These are phyloP conservation scores for Neolentinus lepideus DNA, from an alignment of 1,284 basidiomycete species.

Conservation along the genomic window DNA sequence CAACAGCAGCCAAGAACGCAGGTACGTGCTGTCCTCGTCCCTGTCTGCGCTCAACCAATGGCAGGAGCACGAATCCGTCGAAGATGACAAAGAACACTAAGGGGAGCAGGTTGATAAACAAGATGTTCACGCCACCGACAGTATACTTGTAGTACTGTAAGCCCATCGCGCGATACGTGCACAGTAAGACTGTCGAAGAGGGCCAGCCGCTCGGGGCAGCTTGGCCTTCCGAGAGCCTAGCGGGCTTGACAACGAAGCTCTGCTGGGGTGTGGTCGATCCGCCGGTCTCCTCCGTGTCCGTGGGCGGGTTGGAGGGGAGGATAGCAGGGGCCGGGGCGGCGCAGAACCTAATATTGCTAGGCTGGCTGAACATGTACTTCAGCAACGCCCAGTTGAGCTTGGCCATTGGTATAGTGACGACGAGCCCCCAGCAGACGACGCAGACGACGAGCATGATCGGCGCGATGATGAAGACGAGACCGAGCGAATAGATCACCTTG, in stretches of 20 bases:
- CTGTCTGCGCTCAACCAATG: conserved; percentile 54
- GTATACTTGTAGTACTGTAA: conserved; percentile 99
- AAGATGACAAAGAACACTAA: conserved; percentile 95
- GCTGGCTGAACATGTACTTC: conserved; percentile 75
- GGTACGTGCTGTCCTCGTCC: conserved; percentile 51
- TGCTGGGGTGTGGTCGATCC: conserved; percentile 18
- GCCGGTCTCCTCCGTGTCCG: conserved; percentile 19
- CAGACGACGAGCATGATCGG: conserved; percentile 87
- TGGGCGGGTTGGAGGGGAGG: conserved; percentile 28
- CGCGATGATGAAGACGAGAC: conserved; percentile 72
- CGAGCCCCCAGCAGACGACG: conserved; percentile 86
- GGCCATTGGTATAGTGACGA: conserved; percentile 97
- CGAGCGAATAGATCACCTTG: conserved; percentile 75
- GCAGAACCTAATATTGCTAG: conserved; percentile 89
- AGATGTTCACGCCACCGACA: conserved; percentile 95
- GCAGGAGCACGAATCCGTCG: conserved; percentile 83
- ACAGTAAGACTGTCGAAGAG: conserved; percentile 84
- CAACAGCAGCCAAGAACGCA: conserved; percentile 61
- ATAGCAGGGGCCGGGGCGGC: conserved; percentile 57
- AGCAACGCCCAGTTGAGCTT: conserved; percentile 93
- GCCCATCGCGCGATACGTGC: conserved; percentile 91
- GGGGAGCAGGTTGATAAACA: conserved; percentile 94
- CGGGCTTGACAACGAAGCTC: conserved; percentile 48
- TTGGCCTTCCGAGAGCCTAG: conserved; percentile 61
- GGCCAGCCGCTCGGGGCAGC: conserved; percentile 67